phyloP scores from a whole-genome alignment of 306 rosid species.

The Oemleria cerasiformis region DNA sequence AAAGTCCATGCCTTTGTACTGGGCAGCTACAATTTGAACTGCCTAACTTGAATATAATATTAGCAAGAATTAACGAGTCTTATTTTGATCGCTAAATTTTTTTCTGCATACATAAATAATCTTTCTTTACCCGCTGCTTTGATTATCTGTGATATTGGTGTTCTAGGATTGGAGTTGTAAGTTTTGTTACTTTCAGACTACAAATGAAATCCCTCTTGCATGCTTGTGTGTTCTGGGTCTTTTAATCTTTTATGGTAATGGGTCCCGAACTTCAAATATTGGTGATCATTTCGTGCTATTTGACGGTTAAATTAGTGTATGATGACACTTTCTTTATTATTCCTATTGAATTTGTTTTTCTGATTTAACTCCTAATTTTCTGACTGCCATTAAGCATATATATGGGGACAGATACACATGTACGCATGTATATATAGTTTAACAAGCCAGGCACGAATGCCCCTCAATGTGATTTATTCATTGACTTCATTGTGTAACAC shows the following conservation, averaged over 20 bases:
- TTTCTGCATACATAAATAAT: background rate
- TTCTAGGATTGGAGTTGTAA: background rate
- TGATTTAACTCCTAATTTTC: background rate
- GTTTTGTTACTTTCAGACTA: background rate
- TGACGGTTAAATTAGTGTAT: background rate
- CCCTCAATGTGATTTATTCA: background rate
- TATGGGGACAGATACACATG: background rate
- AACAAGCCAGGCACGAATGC: background rate
- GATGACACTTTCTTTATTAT: background rate
- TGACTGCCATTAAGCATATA: background rate
- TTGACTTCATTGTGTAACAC: background rate
- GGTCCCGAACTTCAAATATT: background rate
- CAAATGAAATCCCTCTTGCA: background rate
- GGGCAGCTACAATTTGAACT: background rate
- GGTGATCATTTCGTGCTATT: background rate
- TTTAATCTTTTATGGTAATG: background rate
- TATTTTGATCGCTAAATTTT: background rate
- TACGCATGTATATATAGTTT: background rate
- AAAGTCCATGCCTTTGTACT: background rate
- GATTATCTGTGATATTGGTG: background rate
- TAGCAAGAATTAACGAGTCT: background rate
- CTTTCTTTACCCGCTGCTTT: background rate
- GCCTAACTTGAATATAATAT: no score
- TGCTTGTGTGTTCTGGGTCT: background rate
- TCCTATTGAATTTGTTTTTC: no score